Conservation (phyloP, 352 stramenopile genomes). For the Phytophthora capsici region DNA sequence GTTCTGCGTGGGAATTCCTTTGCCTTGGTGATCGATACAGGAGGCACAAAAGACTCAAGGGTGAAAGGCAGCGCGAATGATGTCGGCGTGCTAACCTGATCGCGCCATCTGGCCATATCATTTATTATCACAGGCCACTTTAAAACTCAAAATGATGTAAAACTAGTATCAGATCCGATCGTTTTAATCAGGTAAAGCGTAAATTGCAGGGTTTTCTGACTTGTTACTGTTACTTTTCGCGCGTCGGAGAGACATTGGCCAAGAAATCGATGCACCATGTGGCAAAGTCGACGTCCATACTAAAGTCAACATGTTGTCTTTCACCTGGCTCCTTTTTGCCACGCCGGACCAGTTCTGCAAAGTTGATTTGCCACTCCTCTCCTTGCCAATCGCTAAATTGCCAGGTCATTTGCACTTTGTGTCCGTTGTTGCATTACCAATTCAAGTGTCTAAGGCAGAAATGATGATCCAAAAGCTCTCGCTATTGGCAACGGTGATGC, state of each 20-base stretch:
- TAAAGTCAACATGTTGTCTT: conserved; percentile 1
- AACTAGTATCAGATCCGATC: background rate
- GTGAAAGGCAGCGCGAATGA: background rate
- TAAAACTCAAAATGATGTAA: background rate
- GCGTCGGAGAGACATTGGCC: conserved; percentile 18
- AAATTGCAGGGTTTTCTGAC: background rate
- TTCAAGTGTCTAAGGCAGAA: background rate
- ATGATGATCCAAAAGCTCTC: conserved; percentile 16
- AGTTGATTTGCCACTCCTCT: conserved; percentile 6
- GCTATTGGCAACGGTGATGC: conserved; percentile 2
- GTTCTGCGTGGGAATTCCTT: background rate
- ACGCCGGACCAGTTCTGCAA: conserved; percentile 13
- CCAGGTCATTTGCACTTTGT: background rate
- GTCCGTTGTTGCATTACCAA: background rate
- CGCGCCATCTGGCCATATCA: conserved; percentile 15
- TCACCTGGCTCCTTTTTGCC: conserved; percentile 15
- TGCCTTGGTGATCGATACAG: background rate
- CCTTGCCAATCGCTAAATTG: background rate
- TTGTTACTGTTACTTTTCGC: background rate
- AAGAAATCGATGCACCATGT: conserved; percentile 19
- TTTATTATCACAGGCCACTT: background rate
- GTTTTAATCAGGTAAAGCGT: background rate
- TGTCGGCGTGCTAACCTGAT: conserved; percentile 1
- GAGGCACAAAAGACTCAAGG: background rate
- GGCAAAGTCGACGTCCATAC: conserved; percentile 8